Base-by-base conservation (phyloP, 306 rosid genomes). In the Quercus glauca region DNA sequence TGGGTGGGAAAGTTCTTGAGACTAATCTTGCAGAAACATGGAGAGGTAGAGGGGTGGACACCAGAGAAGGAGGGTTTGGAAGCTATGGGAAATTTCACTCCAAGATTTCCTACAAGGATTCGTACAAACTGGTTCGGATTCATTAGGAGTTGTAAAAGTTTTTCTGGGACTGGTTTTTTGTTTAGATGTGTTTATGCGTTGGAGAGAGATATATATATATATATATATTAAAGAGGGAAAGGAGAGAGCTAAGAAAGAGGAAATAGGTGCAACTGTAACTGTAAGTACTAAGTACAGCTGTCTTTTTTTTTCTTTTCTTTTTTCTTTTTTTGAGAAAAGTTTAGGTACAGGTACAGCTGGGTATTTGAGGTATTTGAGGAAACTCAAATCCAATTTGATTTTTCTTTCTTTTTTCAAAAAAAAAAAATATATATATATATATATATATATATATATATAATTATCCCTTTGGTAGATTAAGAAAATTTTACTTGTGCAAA, bases 91-190 rank as follows among this genome's bases (percentile, higher is more conserved):
- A 91, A 78, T 72, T 93, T 91, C 25, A 93, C 88, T 3, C 96
- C 97, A 21, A 93, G 89, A 73, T 89, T 89, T 1, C 86, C 87
- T 0, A 93, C 88, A 28, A 90, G 88, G 71, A 93, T 80, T 1
- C 94, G 83, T 6, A 89, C 89, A 33, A 93, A 93, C 41, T 89
- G 91, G 78, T 94, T 91, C 0, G 97, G 97, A 91, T 93, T 93
- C 97, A 93, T 93, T 28, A 68, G 26, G 33, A 13, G 4, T 59
- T 23, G 12, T 12, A 13, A 11, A 43, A 53, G 17, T 5, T 4
- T 19, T 13, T 21, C 53, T 31, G 9, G 26, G 21, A 31, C 17
- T 41, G 29, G 29, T 14, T 29, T 33, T 18, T n/a, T 15, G 6
- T 41, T 41, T 8, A 41, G 45, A 41, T 41, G 23, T 31, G 29